These are phyloP conservation scores for Tripidium arundinaceum DNA, from an alignment of 202 grass and related monocot genomes.

Conservation along the genomic window DNA sequence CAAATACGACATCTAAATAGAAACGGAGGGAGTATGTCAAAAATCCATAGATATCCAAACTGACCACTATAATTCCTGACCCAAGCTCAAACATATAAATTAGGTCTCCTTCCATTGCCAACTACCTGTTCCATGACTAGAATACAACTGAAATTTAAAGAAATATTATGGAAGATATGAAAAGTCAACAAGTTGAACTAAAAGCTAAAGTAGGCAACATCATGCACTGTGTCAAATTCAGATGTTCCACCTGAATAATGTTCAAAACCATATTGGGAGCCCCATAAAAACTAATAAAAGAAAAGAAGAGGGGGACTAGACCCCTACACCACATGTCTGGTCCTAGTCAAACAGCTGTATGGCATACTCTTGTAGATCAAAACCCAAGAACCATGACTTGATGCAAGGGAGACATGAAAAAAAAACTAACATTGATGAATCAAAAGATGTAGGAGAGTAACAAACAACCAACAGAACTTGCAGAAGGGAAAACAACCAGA, in stretches of 20 bases:
- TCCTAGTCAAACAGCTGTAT: background rate
- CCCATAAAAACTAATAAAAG: background rate
- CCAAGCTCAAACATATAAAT: background rate
- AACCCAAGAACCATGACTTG: background rate
- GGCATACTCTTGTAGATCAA: background rate
- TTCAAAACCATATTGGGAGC: background rate
- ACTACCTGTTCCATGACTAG: background rate
- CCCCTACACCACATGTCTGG: background rate
- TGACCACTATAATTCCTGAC: background rate
- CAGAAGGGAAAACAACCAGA: conserved; percentile 1
- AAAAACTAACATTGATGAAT: background rate
- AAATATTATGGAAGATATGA: background rate
- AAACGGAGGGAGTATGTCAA: background rate
- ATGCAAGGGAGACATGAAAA: background rate
- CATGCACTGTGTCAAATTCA: background rate
- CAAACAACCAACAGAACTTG: background rate
- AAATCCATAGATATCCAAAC: conserved; percentile 3
- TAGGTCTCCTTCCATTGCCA: background rate
- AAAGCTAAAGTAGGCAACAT: background rate
- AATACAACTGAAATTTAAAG: background rate
- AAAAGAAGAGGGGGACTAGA: background rate
- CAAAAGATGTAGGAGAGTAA: conserved; percentile 17
- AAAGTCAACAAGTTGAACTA: background rate
- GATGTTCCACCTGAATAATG: background rate
- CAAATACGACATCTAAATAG: background rate